Evolutionary conservation across 441 rosid species (phyloP).

Genomic region (Dalechampia spathulata): DNA sequence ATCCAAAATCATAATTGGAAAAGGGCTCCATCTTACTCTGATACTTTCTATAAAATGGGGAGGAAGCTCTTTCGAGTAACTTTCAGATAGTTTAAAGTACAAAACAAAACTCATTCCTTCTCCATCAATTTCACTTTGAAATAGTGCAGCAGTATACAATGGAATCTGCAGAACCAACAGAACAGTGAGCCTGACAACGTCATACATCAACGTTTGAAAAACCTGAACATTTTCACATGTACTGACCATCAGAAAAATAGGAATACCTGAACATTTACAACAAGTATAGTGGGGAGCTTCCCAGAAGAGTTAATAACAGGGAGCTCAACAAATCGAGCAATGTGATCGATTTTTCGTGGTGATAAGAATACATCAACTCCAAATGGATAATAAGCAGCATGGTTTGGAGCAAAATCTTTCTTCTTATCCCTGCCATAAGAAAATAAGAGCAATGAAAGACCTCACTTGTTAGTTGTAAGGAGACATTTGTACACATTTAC

Average conservation of each 20-base stretch:
- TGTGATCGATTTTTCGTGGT: constrained; percentile 63
- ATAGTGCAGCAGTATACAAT: constrained; percentile 59
- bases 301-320: constrained; percentile 44
- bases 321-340: constrained; percentile 72
- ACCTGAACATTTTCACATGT: neutral
- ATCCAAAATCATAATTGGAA: neutral
- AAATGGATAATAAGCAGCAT: constrained; percentile 82
- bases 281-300: constrained; percentile 64
- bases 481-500: neutral
- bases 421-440: constrained; percentile 66
- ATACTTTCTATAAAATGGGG: constrained; percentile 66
- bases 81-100: constrained; percentile 77
- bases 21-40: constrained; percentile 34
- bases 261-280: constrained; percentile 87
- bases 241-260: neutral
- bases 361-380: constrained; percentile 83
- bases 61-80: constrained; percentile 55
- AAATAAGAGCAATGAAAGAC: neutral
- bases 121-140: constrained; percentile 76
- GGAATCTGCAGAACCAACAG: constrained; percentile 48
- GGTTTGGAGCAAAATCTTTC: constrained; percentile 63
- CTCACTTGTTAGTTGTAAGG: neutral
- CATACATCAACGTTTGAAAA: neutral
- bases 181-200: constrained; percentile 3
- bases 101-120: constrained; percentile 81